Percentiles rank a stretch among this genome's conserved stretches.
These are phyloP conservation scores for Moricandia moricandioides DNA, from an alignment of 345 rosid genomes.

Conservation along the genomic window DNA sequence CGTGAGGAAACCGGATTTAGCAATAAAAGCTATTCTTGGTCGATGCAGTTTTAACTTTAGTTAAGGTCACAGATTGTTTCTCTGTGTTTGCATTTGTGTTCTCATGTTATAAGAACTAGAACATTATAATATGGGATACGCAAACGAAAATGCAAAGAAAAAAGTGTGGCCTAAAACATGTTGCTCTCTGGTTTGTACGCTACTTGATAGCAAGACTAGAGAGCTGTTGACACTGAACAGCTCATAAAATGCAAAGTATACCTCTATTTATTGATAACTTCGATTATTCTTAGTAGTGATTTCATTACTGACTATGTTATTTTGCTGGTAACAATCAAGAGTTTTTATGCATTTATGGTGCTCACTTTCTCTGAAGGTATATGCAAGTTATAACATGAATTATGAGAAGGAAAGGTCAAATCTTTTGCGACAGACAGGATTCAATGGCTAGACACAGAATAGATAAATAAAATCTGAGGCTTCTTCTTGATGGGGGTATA, in stretches of 20 bases:
- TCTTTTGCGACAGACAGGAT: neutral
- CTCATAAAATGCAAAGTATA: neutral
- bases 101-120: neutral
- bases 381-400: conserved; percentile 7
- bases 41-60: neutral
- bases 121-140: conserved; percentile 4
- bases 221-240: neutral
- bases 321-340: conserved; percentile 12
- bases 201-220: neutral
- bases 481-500: neutral
- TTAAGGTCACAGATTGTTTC: neutral
- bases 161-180: neutral
- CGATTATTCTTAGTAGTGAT: neutral
- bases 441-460: too few species aligned
- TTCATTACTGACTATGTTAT: neutral
- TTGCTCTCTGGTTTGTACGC: neutral
- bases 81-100: neutral
- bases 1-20: too few species aligned
- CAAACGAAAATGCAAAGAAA: conserved; percentile 1
- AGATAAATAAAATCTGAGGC: neutral
- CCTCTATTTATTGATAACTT: conserved; percentile 10
- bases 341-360: neutral
- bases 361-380: neutral
- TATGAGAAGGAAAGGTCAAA: conserved; percentile 13
- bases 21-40: neutral